These are phyloP conservation scores for Naganishia cerealis DNA, from an alignment of 1,284 basidiomycete genomes.

Conservation along the genomic window DNA sequence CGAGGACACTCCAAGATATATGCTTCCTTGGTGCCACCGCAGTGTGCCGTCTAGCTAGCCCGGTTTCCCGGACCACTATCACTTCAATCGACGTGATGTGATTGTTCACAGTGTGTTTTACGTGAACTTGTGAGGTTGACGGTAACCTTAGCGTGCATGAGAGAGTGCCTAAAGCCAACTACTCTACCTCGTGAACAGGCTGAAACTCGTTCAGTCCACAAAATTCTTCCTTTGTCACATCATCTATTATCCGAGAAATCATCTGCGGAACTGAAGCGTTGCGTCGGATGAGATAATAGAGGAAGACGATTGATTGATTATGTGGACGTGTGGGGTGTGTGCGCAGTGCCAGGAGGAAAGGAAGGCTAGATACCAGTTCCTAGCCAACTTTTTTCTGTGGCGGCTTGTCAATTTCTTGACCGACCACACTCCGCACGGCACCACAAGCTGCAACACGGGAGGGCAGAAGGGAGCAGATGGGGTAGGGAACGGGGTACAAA, in stretches of 20 bases:
- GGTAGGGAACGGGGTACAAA: conserved; percentile 9
- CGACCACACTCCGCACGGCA: conserved; percentile 1
- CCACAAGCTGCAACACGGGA: conserved; percentile 2
- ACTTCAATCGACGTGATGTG: conserved; percentile 26
- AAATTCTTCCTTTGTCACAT: conserved; percentile 17
- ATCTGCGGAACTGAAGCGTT: conserved; percentile 13
- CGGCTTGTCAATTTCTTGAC: conserved; percentile 5
- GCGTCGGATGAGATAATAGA: conserved; percentile 12
- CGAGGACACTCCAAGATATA: conserved; percentile 30
- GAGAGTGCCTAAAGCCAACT: conserved; percentile 9
- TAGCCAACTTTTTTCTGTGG: conserved; percentile 12
- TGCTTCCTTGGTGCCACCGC: conserved; percentile 20
- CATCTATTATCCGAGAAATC: conserved; percentile 7
- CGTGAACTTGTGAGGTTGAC: conserved; percentile 11
- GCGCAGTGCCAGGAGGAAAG: conserved; percentile 4
- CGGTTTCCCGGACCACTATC: conserved; percentile 13
- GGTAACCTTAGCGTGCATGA: conserved; percentile 25
- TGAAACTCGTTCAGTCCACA: conserved; percentile 23
- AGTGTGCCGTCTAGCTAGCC: conserved; percentile 17
- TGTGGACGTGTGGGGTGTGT: conserved; percentile 7
- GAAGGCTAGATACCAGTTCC: conserved; percentile 14
- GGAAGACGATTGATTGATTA: conserved; percentile 3
- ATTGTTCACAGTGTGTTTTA: conserved; percentile 24
- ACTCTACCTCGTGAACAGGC: conserved; percentile 15
- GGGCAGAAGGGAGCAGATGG: conserved; percentile 6